Evolutionary conservation across 352 stramenopile genomes (phyloP), one percentile per base, ranked within the genome.

Genomic region (Stramenopiles sp.): DNA sequence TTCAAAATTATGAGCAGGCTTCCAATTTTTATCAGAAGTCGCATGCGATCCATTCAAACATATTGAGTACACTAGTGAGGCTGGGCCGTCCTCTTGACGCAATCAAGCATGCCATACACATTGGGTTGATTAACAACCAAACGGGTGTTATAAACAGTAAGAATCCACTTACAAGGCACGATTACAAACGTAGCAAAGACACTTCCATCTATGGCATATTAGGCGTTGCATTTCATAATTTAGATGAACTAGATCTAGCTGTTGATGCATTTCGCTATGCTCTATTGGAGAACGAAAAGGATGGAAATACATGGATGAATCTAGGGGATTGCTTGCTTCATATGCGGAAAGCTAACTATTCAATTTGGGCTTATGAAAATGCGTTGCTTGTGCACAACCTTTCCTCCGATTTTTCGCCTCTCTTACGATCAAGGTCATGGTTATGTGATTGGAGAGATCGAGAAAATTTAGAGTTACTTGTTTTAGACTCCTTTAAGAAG

Each of bases 291-390:
- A 88, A 91, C 78, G 44, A 83, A 27, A 82, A 87, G 14, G 87
- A 92, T 25, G 75, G 76, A 14, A 81, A 87, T 44, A 87, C 85
- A 75, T 92, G 88, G 89, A 82, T 92, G 44, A 87, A 92, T 75
- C 80, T 93, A 27, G 89, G 89, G 22, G 91, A 88, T 80, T 89
- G 85, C 81, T 91, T 92, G 39, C 80, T 92, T n/a, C 89, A 87
- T 76, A 84, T 87, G 81, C 82, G 89, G 44, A 67, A 85, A 30
- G 75, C 92, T 31, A 55, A 80, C 0, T 82, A 90, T 44, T 88
- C 89, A 0, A 86, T 86, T 0, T 44, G 30, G 0, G 88, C 85
- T 30, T 85, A 92, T 27, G 87, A 90, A 75, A 81, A 88, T 25
- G 89, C 85, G 0, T 84, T 91, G 31, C 33, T 87, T 14, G 67